phyloP scores from a whole-genome alignment of 2,329 filamentous ascomycete species.

The Scopulariopsis brevicaulis region DNA sequence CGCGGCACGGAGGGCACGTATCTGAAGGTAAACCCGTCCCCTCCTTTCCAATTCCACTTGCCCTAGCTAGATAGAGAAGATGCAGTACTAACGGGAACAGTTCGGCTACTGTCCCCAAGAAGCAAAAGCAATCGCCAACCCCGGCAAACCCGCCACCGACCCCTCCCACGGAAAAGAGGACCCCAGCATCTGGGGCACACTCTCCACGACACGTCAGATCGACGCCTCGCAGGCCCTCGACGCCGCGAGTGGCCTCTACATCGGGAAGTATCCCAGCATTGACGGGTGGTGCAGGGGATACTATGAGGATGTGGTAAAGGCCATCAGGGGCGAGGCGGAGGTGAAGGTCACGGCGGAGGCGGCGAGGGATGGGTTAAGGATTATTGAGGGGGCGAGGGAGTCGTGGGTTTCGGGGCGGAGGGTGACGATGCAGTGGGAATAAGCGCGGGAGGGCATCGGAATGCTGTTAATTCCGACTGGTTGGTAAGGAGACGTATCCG shows the following conservation, averaged over 20 bases:
- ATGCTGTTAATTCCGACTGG: too few relatives aligned
- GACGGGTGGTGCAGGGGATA: conserved; percentile 24
- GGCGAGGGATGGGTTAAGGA: conserved; percentile 23
- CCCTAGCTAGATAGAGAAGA: not conserved
- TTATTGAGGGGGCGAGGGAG: conserved; percentile 29
- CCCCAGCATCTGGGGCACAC: conserved; percentile 19
- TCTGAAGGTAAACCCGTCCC: conserved; percentile 19
- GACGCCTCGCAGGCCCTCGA: conserved; percentile 19
- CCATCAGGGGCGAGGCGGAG: conserved; percentile 24
- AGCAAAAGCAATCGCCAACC: conserved; percentile 8
- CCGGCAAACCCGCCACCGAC: conserved; percentile 8
- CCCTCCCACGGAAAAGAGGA: conserved; percentile 21
- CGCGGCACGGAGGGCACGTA: conserved; percentile 45
- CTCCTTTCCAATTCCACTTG: not conserved
- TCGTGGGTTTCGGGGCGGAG: conserved; percentile 18
- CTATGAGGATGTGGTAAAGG: conserved; percentile 26
- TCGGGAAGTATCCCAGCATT: conserved; percentile 23
- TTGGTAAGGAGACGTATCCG: too few relatives aligned
- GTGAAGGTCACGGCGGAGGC: conserved; percentile 25
- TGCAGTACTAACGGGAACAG: not conserved
- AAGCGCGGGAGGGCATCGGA: not conserved
- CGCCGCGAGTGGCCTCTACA: conserved; percentile 17
- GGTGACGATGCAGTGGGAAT: not conserved
- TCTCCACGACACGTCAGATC: conserved; percentile 20
- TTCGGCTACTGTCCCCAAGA: conserved; percentile 22